Evolutionary conservation across 1,284 basidiomycete species (phyloP).

Genomic region (Anthracocystis panici-leucophaei): DNA sequence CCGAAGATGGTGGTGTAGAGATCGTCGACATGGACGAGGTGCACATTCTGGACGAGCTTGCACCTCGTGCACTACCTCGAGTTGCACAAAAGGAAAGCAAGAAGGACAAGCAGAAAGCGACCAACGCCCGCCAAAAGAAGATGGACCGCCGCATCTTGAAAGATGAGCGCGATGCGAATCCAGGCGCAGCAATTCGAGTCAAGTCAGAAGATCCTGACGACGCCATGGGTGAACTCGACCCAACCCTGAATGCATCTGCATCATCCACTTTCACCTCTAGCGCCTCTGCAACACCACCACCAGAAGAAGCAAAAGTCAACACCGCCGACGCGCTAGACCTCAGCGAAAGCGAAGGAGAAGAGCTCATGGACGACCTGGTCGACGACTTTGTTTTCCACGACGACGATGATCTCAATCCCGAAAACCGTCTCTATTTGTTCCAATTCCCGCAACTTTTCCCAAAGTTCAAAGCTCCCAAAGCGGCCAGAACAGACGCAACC

Average conservation of each 20-base stretch:
- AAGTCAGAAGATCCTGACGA: conserved; percentile 53
- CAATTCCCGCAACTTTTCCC: conserved; percentile 93
- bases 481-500: not conserved
- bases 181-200: conserved; percentile 22
- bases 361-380: conserved; percentile 84
- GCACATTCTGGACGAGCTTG: conserved; percentile 84
- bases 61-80: conserved; percentile 81
- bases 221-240: conserved; percentile 21
- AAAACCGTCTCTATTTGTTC: conserved; percentile 84
- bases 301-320: conserved; percentile 72
- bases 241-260: not conserved
- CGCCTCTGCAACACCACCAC: conserved; percentile 30
- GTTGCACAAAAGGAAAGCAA: conserved; percentile 63
- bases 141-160: conserved; percentile 69
- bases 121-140: conserved; percentile 64
- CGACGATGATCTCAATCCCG: conserved; percentile 39
- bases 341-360: conserved; percentile 86
- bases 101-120: conserved; percentile 69
- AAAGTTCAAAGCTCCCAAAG: conserved; percentile 72
- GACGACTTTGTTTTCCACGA: conserved; percentile 77
- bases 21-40: conserved; percentile 84
- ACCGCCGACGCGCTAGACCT: conserved; percentile 81
- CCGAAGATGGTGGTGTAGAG: conserved; percentile 55
- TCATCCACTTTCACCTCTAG: conserved; percentile 20
- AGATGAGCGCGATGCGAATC: conserved; percentile 21